These are phyloP conservation scores for Colletotrichum euphorbiae DNA, from an alignment of 2,329 filamentous ascomycete species.

Conservation along the genomic window DNA sequence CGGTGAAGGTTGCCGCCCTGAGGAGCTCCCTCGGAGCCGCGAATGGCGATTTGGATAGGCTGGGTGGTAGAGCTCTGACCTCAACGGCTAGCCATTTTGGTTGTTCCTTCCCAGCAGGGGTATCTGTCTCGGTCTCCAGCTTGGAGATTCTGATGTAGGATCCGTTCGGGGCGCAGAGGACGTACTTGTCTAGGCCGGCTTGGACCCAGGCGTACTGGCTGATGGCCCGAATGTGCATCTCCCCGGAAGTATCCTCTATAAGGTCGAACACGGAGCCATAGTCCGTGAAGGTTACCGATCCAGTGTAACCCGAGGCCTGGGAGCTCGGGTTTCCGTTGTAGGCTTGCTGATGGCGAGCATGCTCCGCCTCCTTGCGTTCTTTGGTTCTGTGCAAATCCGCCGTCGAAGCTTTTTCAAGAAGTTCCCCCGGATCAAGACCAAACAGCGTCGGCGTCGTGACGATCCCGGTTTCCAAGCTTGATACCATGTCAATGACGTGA, in stretches of 20 bases:
- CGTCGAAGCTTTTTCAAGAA: slow-evolving; percentile 75
- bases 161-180: slow-evolving; percentile 75
- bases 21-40: slow-evolving; percentile 77
- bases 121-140: slow-evolving; percentile 42
- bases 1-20: slow-evolving; percentile 72
- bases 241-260: slow-evolving; percentile 82
- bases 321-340: slow-evolving; percentile 21
- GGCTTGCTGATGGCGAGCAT: slow-evolving; percentile 46
- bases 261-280: slow-evolving; percentile 94
- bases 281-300: slow-evolving; percentile 82
- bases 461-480: slow-evolving; percentile 84
- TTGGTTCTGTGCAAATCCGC: slow-evolving; percentile 70
- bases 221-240: slow-evolving; percentile 80
- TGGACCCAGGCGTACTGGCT: slow-evolving; percentile 87
- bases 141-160: slow-evolving; percentile 69
- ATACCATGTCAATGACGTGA: slow-evolving; percentile 96
- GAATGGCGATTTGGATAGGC: slow-evolving; percentile 67
- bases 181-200: slow-evolving; percentile 75
- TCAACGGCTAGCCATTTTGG: slow-evolving; percentile 59
- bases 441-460: slow-evolving; percentile 93
- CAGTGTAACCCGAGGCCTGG: slow-evolving; percentile 36
- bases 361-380: slow-evolving; percentile 59
- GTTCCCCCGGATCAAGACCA: slow-evolving; percentile 84
- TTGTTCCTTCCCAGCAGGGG: slow-evolving; percentile 3
- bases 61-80: slow-evolving; percentile 59